phyloP scores from a whole-genome alignment of 2,329 filamentous ascomycete species.

The Thielaviopsis euricoi region DNA sequence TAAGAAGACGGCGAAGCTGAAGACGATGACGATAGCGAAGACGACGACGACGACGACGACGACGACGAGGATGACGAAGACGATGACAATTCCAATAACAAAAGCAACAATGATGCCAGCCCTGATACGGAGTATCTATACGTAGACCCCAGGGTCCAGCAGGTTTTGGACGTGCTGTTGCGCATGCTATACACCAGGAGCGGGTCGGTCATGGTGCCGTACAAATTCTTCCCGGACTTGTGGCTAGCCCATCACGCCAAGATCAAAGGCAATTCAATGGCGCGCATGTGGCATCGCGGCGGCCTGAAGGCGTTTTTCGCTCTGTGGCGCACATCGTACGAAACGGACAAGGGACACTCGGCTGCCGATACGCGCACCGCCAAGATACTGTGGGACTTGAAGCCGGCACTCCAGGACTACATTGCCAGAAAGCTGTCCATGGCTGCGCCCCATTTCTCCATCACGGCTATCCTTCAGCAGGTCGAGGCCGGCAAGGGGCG shows the following conservation, averaged over 20 bases:
- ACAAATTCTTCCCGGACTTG: background rate
- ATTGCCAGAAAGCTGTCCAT: background rate
- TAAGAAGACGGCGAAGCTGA: too few species aligned
- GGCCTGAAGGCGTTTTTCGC: background rate
- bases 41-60: too few species aligned
- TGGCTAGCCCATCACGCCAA: background rate
- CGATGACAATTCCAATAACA: too few species aligned
- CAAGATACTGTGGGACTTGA: background rate
- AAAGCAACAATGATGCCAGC: background rate
- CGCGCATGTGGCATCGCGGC: background rate
- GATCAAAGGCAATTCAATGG: background rate
- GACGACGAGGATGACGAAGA: background rate
- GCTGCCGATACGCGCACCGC: background rate
- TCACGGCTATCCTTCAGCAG: background rate
- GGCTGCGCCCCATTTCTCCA: background rate
- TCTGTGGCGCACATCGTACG: background rate
- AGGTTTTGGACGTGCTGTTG: background rate
- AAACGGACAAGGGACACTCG: background rate
- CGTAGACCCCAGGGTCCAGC: background rate
- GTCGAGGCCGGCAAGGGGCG: background rate
- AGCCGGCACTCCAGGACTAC: background rate
- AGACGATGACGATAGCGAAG: background rate
- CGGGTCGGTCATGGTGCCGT: background rate
- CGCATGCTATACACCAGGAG: background rate
- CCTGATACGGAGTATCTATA: background rate